Evolutionary conservation across 768 basidiomycete genomes (phyloP).

Genomic region (Trametes elegans): DNA sequence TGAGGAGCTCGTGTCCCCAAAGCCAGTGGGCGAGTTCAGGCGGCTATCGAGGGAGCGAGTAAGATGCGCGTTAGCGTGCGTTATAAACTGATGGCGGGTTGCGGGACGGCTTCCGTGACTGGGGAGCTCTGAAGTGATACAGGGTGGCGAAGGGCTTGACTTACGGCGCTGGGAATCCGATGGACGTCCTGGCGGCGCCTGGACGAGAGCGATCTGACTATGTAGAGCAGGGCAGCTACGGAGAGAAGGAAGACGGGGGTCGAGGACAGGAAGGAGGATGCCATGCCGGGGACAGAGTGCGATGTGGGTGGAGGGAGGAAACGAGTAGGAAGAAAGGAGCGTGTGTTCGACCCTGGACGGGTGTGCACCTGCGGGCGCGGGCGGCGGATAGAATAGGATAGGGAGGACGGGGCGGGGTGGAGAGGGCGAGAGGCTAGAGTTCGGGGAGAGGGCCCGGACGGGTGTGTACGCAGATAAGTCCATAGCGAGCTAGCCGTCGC

Average conservation of each 20-base stretch:
- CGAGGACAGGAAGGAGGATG: constrained; percentile 1
- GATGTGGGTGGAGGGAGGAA: background rate
- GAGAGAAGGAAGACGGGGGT: constrained; percentile 13
- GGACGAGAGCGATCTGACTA: constrained; percentile 14
- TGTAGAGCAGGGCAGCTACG: constrained; percentile 15
- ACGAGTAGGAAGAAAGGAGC: background rate
- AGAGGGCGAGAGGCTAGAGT: background rate
- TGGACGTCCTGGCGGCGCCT: constrained; percentile 16
- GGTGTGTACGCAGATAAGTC: background rate
- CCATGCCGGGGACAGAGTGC: background rate
- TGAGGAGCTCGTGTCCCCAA: constrained; percentile 39
- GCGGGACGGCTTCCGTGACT: too few relatives aligned
- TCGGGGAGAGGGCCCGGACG: background rate
- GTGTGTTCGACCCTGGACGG: background rate
- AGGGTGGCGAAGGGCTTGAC: too few relatives aligned
- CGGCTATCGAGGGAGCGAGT: constrained; percentile 13
- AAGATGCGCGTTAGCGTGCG: background rate
- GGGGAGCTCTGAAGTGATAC: too few relatives aligned
- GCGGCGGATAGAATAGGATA: background rate
- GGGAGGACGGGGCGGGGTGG: background rate
- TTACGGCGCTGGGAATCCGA: constrained; percentile 20
- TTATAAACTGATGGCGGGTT: too few relatives aligned
- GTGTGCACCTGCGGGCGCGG: background rate
- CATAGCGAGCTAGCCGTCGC: background rate
- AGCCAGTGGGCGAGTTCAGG: constrained; percentile 22